These are phyloP conservation scores for Schizothecium vesticola DNA, from an alignment of 495 filamentous ascomycete genomes.

Conservation along the genomic window DNA sequence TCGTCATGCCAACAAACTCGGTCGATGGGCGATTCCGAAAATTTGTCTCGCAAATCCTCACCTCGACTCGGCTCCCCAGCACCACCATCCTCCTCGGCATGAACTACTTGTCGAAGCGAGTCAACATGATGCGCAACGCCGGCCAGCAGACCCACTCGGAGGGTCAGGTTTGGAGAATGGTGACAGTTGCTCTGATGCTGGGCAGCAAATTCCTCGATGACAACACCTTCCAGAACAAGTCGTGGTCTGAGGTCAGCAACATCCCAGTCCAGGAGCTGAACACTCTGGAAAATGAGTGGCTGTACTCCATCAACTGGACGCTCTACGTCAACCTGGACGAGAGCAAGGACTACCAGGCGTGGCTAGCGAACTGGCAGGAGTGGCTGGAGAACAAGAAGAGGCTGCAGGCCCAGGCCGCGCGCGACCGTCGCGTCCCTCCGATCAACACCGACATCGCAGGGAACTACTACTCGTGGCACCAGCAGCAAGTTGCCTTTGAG, in stretches of 20 bases:
- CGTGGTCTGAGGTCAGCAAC: slow-evolving; percentile 96
- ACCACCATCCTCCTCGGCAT: slow-evolving; percentile 92
- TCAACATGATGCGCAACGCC: slow-evolving; percentile 62
- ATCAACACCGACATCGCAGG: slow-evolving; percentile 59
- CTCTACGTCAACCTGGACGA: slow-evolving; percentile 83
- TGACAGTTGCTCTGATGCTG: slow-evolving; percentile 81
- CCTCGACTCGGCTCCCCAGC: slow-evolving; percentile 88
- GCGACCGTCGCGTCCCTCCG: slow-evolving; percentile 52
- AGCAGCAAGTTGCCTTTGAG: slow-evolving; percentile 49
- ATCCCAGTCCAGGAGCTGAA: slow-evolving; percentile 87
- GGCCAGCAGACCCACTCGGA: slow-evolving; percentile 55
- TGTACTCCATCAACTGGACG: slow-evolving; percentile 75
- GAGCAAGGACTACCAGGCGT: slow-evolving; percentile 75
- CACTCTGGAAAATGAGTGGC: slow-evolving; percentile 86
- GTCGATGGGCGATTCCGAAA: slow-evolving; percentile 81
- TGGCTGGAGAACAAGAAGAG: slow-evolving; percentile 63
- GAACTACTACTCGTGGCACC: slow-evolving; percentile 45
- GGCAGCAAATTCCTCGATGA: slow-evolving; percentile 98
- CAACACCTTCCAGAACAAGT: slow-evolving; percentile 98
- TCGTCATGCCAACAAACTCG: slow-evolving; percentile 61
- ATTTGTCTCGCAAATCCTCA: slow-evolving; percentile 90
- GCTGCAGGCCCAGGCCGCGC: slow-evolving; percentile 43
- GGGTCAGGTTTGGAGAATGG: slow-evolving; percentile 81
- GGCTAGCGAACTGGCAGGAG: slow-evolving; percentile 77
- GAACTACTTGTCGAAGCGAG: slow-evolving; percentile 78